These are phyloP conservation scores for Holtermannia corniformis DNA, from an alignment of 768 basidiomycete genomes.

Conservation along the genomic window DNA sequence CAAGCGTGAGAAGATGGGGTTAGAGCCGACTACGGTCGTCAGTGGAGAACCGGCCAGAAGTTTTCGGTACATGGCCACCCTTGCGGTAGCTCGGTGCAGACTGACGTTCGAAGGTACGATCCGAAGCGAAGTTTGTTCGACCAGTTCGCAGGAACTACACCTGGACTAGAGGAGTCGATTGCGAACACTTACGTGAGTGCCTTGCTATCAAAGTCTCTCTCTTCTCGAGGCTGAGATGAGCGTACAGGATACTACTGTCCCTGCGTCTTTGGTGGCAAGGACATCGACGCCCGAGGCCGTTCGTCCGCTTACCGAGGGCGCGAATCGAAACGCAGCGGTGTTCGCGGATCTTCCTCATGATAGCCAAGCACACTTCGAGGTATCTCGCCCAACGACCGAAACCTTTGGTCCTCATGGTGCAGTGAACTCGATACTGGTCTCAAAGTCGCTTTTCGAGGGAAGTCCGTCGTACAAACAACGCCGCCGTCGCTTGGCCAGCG, in stretches of 20 bases:
- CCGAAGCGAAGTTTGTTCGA: slow-evolving; percentile 76
- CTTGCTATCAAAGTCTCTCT: not conserved
- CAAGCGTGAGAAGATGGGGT: slow-evolving; percentile 85
- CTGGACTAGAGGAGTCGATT: slow-evolving; percentile 16
- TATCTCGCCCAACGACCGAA: slow-evolving; percentile 3
- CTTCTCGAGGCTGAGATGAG: too few species aligned
- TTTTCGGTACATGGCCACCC: slow-evolving; percentile 48
- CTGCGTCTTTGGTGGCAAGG: slow-evolving; percentile 1
- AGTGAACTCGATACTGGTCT: slow-evolving; percentile 46
- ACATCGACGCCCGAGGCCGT: not conserved
- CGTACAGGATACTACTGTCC: too few species aligned
- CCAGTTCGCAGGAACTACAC: slow-evolving; percentile 54
- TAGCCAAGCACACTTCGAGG: not conserved
- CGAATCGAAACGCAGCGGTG: not conserved
- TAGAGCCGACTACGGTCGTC: slow-evolving; percentile 69
- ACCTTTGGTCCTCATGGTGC: slow-evolving; percentile 3
- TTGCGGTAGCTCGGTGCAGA: not conserved
- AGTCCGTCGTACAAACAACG: slow-evolving; percentile 82
- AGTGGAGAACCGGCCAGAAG: slow-evolving; percentile 74
- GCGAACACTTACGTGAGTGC: slow-evolving; percentile 1
- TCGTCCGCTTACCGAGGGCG: not conserved
- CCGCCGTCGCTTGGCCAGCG: slow-evolving; percentile 22
- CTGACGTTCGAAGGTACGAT: slow-evolving; percentile 51
- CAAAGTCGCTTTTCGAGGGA: slow-evolving; percentile 71
- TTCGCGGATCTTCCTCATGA: not conserved